Evolutionary conservation across 1,139 yeast species (phyloP), one percentile per base, ranked within the genome.

Genomic region (Lodderomyces metapsilosis): DNA sequence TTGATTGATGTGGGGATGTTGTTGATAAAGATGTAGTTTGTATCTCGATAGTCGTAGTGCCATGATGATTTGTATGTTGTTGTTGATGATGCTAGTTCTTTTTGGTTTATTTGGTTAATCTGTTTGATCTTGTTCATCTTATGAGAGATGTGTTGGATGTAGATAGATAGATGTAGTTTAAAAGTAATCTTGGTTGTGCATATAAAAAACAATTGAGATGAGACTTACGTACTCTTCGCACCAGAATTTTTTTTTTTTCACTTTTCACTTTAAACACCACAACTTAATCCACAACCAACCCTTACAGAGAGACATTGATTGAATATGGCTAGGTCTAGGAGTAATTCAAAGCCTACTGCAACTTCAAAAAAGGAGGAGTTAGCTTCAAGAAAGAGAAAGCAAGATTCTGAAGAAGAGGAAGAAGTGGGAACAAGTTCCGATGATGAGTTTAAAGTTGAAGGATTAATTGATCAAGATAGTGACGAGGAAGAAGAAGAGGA

Each of bases 21-120:
- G 1, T 96, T 95, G 23, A 91, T 80, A 54, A 64, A 76, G 38
- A 71, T 57, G 45, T 68, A 70, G n/a, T 67, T 59, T 0, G 94
- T 78, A 50, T 88, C 92, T 24, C 71, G 68, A 57, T 83, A 88
- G 50, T 91, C 96, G 50, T 80, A 74, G 57, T 91, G 98, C 98
- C 98, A 91, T 9, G 96, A 88, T 1, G 85, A 86, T 5, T 71
- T 66, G 34, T 75, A 74, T 0, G 82, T 59, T 0, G 82, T 59
- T 0, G 81, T 75, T n/a, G 83, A 82, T 13, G 66, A 65, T 16
- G 72, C 76, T 20, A 91, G 68, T 57, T 91, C 98, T 45, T 71
- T 72, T 43, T 80, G 79, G 55, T 83, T 88, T 40, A 88, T 74
- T 39, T 70, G 69, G 52, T 81, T 76, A 25, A 84, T 80, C 47